Base-by-base conservation (phyloP, 352 stramenopile genomes). In the Phytophthora palmivora region DNA sequence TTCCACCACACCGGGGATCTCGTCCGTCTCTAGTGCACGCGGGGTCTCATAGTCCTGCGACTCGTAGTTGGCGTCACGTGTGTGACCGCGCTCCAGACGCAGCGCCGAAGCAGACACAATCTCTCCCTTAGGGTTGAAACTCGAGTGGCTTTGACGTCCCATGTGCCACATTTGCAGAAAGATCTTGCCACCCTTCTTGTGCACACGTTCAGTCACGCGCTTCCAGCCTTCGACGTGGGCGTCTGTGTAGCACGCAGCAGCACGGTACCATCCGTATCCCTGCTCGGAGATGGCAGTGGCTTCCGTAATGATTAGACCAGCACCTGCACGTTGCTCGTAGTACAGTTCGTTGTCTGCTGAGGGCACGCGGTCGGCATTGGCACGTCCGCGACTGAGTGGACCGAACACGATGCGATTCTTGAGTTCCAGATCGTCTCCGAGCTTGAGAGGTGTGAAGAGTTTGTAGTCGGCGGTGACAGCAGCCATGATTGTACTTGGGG, bases 1-100 rank as follows among this genome's bases (percentile, higher is more conserved):
- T 32, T 89, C 56, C 11, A 97, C 76, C 1, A 85, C 65, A 6
- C 38, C 37, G 5, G 77, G 38, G 49, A 97, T 91, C 30, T 97
- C 90, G 7, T 96, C 76, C 24, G 74, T 64, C 19, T 79, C 79
- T 21, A 98, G 70, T 11, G 76, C 74, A 45, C 74, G 70, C 5
- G 92, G 91, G 8, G 50, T 66, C 47, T 78, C 55, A 45, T 72
- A 87, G 34, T 61, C 67, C 19, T 68, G 64, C 30, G 64, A 36
- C 4, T 75, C 47, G 41, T 71, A 70, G 41, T 73, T 57, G 11
- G 58, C 65, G 15, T 67, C 63, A 42, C 66, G 65, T 0, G 71
- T 76, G 46, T 72, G 67, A 15, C 59, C 74, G 34, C 39, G 9
- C 18, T 58, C 70, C 10, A 70, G 45, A 16, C 43, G 67, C 44